phyloP scores from a whole-genome alignment of 1,284 basidiomycete species.

The Psilocybe mexicana region DNA sequence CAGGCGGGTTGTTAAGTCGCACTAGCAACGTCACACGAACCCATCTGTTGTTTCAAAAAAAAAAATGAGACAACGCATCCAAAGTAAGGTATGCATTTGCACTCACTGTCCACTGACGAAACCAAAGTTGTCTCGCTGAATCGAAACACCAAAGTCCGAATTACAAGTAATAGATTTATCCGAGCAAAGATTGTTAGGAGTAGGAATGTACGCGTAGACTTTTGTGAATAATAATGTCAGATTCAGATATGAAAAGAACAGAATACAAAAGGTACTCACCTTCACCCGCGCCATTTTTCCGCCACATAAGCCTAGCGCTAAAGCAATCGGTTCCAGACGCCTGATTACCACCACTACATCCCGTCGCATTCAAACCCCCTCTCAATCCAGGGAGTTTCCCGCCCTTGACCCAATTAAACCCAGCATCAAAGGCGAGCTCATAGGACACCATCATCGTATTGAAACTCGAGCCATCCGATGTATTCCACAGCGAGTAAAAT shows the following conservation, averaged over 20 bases:
- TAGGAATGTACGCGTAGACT: slow-evolving; percentile 69
- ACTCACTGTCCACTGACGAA: slow-evolving; percentile 62
- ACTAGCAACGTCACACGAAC: slow-evolving; percentile 56
- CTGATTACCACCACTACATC: slow-evolving; percentile 67
- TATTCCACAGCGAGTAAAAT: slow-evolving; percentile 66
- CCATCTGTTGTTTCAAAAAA: slow-evolving; percentile 45
- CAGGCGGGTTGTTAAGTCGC: slow-evolving; percentile 56
- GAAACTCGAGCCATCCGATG: slow-evolving; percentile 51
- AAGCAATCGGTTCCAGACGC: slow-evolving; percentile 63
- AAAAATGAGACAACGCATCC: not conserved
- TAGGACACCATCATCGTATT: slow-evolving; percentile 68
- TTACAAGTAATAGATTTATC: slow-evolving; percentile 63
- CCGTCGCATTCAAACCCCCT: slow-evolving; percentile 57
- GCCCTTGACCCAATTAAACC: slow-evolving; percentile 72
- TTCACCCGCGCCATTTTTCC: slow-evolving; percentile 60
- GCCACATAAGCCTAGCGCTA: slow-evolving; percentile 75
- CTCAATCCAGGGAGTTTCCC: slow-evolving; percentile 74
- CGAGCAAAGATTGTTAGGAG: slow-evolving; percentile 56
- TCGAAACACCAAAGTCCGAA: slow-evolving; percentile 66
- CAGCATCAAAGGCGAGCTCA: slow-evolving; percentile 66
- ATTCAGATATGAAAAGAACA: not conserved
- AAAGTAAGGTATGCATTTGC: not conserved
- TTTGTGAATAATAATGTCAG: slow-evolving; percentile 5
- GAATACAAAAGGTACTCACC: slow-evolving; percentile 41
- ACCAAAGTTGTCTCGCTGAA: slow-evolving; percentile 70